A percentile compares a stretch with the other conserved stretches of the same genome.
Conservation (phyloP, 2,329 filamentous ascomycete genomes). For the Pezicula neosporulosa region DNA sequence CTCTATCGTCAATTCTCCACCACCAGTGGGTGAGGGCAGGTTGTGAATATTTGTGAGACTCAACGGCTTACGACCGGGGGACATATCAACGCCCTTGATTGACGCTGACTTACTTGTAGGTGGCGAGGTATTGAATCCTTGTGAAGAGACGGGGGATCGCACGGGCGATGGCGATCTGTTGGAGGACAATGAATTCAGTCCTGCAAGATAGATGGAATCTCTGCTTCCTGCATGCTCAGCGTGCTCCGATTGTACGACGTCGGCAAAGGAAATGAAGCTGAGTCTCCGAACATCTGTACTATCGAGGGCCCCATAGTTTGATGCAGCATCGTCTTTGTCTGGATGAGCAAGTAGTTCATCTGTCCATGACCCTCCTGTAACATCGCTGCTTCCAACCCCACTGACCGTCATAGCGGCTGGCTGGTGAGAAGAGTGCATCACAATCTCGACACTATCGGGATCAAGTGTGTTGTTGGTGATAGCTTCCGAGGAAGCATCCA, state of each 20-base stretch:
- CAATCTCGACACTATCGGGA: conserved; percentile 87
- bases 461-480: conserved; percentile 85
- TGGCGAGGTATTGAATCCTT: conserved; percentile 65
- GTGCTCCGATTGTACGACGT: conserved; percentile 86
- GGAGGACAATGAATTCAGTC: conserved; percentile 58
- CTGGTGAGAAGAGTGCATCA: conserved; percentile 82
- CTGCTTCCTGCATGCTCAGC: conserved; percentile 58
- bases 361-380: conserved; percentile 25
- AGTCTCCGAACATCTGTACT: conserved; percentile 75
- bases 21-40: conserved; percentile 46
- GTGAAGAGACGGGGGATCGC: conserved; percentile 73
- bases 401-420: conserved; percentile 69
- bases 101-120: conserved; percentile 74
- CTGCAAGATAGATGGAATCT: conserved; percentile 68
- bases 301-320: conserved; percentile 76
- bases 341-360: conserved; percentile 48
- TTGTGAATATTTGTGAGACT: conserved; percentile 60
- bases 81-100: conserved; percentile 70
- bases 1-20: conserved; percentile 79
- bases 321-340: conserved; percentile 59
- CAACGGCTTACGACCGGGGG: conserved; percentile 52
- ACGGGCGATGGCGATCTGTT: conserved; percentile 79
- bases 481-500: conserved; percentile 87
- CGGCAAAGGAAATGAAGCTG: conserved; percentile 95
- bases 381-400: conserved; percentile 38